phyloP scores from a whole-genome alignment of 108 stramenopile species.

The Nitzschia sp. region DNA sequence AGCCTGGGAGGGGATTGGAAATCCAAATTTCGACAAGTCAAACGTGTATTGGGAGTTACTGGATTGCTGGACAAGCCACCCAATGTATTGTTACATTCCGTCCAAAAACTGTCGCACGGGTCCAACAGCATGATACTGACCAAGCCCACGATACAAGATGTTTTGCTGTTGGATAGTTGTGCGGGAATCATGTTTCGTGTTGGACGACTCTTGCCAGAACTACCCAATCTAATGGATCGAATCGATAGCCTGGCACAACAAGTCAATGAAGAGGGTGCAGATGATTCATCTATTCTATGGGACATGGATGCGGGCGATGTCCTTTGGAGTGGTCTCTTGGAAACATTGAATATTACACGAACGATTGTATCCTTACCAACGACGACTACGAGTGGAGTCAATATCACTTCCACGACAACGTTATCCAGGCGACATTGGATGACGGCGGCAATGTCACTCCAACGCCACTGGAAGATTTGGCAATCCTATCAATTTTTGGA shows the following conservation, averaged over 20 bases:
- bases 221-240: not conserved
- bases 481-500: not conserved
- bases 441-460: not conserved
- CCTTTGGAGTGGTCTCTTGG: not conserved
- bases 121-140: no score
- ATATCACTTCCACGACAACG: not conserved
- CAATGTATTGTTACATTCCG: not conserved
- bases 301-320: not conserved
- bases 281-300: not conserved
- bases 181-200: not conserved
- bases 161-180: not conserved
- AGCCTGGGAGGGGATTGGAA: not conserved
- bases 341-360: not conserved
- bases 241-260: not conserved
- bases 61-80: not conserved
- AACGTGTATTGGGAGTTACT: not conserved
- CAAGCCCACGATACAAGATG: no score
- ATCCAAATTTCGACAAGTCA: not conserved
- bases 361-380: not conserved
- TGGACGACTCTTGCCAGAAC: not conserved
- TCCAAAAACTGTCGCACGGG: not conserved
- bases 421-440: slow-evolving; percentile 2
- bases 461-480: not conserved
- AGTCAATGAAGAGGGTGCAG: not conserved
- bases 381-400: not conserved